These are phyloP conservation scores for Orbilia ellipsospora DNA, from an alignment of 2,329 filamentous ascomycete genomes.

Conservation along the genomic window DNA sequence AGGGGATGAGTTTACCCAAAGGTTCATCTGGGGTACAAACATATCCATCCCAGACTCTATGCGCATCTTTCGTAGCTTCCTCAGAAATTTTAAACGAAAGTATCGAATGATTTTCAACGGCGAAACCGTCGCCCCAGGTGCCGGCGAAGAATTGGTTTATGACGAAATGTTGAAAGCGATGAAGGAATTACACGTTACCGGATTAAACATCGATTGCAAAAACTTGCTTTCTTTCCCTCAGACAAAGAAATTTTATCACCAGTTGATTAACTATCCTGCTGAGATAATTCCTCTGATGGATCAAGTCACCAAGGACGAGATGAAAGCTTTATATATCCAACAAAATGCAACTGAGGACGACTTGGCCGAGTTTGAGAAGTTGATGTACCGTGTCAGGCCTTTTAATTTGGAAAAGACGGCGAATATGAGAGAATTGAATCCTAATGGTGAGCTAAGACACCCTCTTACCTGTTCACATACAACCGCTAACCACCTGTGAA, in stretches of 20 bases:
- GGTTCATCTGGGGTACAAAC: conserved; percentile 96
- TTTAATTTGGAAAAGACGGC: conserved; percentile 87
- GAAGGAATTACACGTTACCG: conserved; percentile 83
- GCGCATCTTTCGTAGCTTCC: conserved; percentile 87
- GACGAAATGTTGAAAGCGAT: conserved; percentile 87
- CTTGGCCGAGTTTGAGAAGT: conserved; percentile 78
- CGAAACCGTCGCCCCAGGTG: conserved; percentile 76
- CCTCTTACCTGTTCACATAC: background rate
- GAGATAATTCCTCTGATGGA: conserved; percentile 98
- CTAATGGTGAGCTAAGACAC: conserved; percentile 70
- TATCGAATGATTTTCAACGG: conserved; percentile 93
- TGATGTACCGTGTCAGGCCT: conserved; percentile 85
- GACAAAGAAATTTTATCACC: conserved; percentile 93
- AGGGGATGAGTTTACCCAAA: conserved; percentile 82
- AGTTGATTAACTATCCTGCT: conserved; percentile 91
- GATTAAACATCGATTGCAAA: conserved; percentile 85
- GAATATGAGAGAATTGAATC: conserved; percentile 94
- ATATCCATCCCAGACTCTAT: conserved; percentile 92
- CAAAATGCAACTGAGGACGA: conserved; percentile 60
- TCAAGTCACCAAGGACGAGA: conserved; percentile 89
- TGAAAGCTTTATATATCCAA: conserved; percentile 86
- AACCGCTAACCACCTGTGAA: conserved; percentile 58
- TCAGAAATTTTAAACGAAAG: conserved; percentile 90
- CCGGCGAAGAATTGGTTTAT: conserved; percentile 83
- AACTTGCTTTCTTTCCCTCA: conserved; percentile 93